Evolutionary conservation across 2,329 filamentous ascomycete species (phyloP).

Genomic region (Septoria linicola): DNA sequence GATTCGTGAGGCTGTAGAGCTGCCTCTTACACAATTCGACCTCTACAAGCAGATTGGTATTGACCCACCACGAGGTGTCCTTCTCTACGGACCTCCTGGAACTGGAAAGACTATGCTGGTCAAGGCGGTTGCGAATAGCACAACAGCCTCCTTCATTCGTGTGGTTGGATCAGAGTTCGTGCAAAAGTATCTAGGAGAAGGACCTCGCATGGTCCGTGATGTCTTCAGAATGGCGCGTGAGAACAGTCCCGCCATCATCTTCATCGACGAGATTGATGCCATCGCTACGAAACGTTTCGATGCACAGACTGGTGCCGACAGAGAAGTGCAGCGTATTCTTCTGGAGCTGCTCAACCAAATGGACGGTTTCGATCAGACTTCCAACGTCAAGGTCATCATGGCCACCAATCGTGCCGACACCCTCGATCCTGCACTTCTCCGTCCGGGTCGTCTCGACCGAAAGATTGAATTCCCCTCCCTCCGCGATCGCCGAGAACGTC

Average conservation of each 20-base stretch:
- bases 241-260: constrained; percentile 97
- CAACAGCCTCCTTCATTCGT: constrained; percentile 95
- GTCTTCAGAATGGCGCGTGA: constrained; percentile 99
- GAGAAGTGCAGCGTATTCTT: constrained; percentile 97
- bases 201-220: constrained; percentile 96
- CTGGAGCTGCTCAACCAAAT: constrained; percentile 98
- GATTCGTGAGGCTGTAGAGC: constrained; percentile 94
- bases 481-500: constrained; percentile 87
- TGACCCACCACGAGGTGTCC: constrained; percentile 91
- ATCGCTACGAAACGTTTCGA: constrained; percentile 99
- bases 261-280: constrained; percentile 98
- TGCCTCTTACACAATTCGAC: constrained; percentile 95
- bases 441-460: constrained; percentile 90
- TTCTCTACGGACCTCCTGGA: constrained; percentile 93
- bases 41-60: constrained; percentile 99
- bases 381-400: constrained; percentile 99
- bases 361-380: constrained; percentile 98
- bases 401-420: constrained; percentile 98
- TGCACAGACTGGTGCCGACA: constrained; percentile 94
- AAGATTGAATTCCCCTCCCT: constrained; percentile 99
- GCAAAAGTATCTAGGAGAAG: constrained; percentile 97
- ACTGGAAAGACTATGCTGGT: constrained; percentile 97
- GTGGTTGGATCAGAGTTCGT: constrained; percentile 98
- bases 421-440: constrained; percentile 88
- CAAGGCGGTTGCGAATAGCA: constrained; percentile 97